Conservation (phyloP, 495 filamentous ascomycete genomes). For the Penicillium coprophilum region DNA sequence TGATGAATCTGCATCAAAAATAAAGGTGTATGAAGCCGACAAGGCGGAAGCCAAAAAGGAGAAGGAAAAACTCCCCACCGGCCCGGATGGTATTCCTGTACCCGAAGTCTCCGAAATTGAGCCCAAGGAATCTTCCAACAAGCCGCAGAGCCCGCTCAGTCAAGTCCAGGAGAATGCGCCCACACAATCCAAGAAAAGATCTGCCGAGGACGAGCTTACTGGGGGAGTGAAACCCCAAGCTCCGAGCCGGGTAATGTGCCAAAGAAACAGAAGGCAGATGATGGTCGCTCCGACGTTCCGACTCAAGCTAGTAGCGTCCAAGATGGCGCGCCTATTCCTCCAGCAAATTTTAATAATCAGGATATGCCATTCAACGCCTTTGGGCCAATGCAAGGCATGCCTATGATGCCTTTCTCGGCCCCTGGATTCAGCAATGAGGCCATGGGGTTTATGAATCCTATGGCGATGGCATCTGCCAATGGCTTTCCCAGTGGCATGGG, state of each 20-base stretch:
- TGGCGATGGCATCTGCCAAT: conserved; percentile 44
- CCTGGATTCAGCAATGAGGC: conserved; percentile 41
- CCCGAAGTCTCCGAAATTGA: conserved; percentile 33
- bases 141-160: conserved; percentile 39
- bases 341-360: conserved; percentile 30
- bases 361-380: conserved; percentile 37
- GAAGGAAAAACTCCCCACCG: conserved; percentile 56
- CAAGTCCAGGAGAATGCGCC: conserved; percentile 30
- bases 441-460: conserved; percentile 56
- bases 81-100: conserved; percentile 24
- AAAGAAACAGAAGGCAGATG: conserved; percentile 40
- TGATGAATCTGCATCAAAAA: conserved; percentile 71
- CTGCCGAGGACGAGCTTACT: conserved; percentile 69
- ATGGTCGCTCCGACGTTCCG: conserved; percentile 15
- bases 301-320: conserved; percentile 5
- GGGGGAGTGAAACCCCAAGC: conserved; percentile 14
- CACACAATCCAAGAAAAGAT: conserved; percentile 66
- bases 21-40: conserved; percentile 74
- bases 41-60: conserved; percentile 59
- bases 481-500: conserved; percentile 47
- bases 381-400: conserved; percentile 38
- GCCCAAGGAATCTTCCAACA: conserved; percentile 14
- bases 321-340: conserved; percentile 8
- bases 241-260: conserved; percentile 20
- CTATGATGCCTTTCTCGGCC: conserved; percentile 44